These are phyloP conservation scores for Rhododendron ferrugineum DNA, from an alignment of 148 eudicot genomes.

Conservation along the genomic window DNA sequence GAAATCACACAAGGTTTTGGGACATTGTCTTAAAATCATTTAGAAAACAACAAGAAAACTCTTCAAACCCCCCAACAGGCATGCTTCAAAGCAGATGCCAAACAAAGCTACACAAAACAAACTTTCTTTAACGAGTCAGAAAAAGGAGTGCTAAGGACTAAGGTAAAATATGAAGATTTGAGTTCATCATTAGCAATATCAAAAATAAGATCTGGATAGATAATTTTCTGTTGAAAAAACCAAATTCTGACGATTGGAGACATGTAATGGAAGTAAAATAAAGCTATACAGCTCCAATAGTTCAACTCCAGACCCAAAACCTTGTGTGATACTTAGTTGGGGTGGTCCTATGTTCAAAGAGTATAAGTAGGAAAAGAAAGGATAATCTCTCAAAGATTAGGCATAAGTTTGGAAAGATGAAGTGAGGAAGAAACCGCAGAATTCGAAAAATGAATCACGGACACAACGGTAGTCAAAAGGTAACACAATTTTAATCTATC, in stretches of 20 bases:
- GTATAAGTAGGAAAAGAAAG: background rate
- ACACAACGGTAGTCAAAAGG: background rate
- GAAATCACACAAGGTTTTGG: too few species aligned
- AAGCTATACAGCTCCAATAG: background rate
- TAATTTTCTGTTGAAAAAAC: background rate
- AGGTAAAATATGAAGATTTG: background rate
- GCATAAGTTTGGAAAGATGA: background rate
- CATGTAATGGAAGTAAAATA: background rate
- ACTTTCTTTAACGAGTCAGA: background rate
- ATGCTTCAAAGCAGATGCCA: background rate
- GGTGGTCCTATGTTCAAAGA: background rate
- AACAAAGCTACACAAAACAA: background rate
- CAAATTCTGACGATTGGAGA: background rate
- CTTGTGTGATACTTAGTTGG: background rate
- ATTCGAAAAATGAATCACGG: background rate
- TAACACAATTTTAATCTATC: background rate
- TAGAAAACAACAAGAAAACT: background rate
- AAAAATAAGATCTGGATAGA: background rate
- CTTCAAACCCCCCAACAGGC: background rate
- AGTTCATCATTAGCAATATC: background rate
- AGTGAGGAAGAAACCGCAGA: background rate
- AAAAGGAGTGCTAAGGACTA: background rate
- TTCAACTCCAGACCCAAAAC: background rate
- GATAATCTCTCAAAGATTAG: background rate
- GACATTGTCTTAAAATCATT: background rate